Evolutionary conservation across 768 basidiomycete species (phyloP).

Genomic region (Leccinum boreale): DNA sequence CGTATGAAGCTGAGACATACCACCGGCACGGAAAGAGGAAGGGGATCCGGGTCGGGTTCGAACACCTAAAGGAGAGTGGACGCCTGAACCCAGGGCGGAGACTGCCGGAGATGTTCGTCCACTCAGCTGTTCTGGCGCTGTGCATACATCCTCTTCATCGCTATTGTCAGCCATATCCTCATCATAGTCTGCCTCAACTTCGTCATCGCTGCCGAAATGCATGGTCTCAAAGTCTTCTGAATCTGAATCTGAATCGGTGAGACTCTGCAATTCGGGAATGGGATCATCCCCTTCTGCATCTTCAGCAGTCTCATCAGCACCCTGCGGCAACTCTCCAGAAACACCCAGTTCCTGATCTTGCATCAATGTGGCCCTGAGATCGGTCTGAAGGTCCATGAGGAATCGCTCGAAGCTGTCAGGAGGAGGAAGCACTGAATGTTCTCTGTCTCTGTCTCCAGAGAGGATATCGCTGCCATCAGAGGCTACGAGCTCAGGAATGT

Average conservation of each 20-base stretch:
- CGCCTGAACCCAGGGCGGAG: conserved; percentile 18
- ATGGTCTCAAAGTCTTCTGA: conserved; percentile 27
- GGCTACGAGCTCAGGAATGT: conserved; percentile 7
- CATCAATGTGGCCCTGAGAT: conserved; percentile 62
- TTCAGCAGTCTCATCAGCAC: conserved; percentile 10
- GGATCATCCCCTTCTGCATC: conserved; percentile 15
- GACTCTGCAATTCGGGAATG: conserved; percentile 25
- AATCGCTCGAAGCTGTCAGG: conserved; percentile 82
- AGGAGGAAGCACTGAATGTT: conserved; percentile 31
- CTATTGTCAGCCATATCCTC: conserved; percentile 29
- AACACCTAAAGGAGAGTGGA: conserved; percentile 9
- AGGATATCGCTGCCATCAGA: conserved; percentile 3
- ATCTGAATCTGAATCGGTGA: conserved; percentile 24
- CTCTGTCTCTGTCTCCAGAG: conserved; percentile 12
- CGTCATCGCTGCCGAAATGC: conserved; percentile 18
- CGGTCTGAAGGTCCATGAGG: conserved; percentile 72
- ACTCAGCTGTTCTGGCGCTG: conserved; percentile 20
- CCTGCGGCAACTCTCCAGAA: conserved; percentile 3
- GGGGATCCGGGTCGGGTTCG: conserved; percentile 1
- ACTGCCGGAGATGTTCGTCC: conserved; percentile 26
- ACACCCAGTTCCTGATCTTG: conserved; percentile 27
- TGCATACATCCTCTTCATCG: conserved; percentile 24
- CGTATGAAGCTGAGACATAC: background rate
- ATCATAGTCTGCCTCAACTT: conserved; percentile 29
- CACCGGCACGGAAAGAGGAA: conserved; percentile 5